phyloP scores from a whole-genome alignment of 1,284 basidiomycete species.

The Cryptococcus amylolentus region DNA sequence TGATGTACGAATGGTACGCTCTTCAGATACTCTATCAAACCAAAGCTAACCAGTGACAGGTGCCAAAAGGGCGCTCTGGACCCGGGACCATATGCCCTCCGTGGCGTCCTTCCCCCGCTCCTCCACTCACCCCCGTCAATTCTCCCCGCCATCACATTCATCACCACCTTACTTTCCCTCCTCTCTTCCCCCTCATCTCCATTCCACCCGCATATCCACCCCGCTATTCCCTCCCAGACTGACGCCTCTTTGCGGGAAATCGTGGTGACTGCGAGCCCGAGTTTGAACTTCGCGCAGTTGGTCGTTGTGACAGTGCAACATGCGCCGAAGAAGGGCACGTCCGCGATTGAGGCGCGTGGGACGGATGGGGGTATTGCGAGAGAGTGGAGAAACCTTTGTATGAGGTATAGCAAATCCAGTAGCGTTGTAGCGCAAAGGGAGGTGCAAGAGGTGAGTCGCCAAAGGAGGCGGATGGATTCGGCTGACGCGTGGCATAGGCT shows the following conservation, averaged over 20 bases:
- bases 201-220: slow-evolving; percentile 51
- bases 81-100: slow-evolving; percentile 69
- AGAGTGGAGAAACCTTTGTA: slow-evolving; percentile 75
- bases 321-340: slow-evolving; percentile 57
- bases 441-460: slow-evolving; percentile 64
- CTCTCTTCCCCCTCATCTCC: slow-evolving; percentile 53
- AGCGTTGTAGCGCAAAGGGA: slow-evolving; percentile 63
- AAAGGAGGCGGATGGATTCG: neutral
- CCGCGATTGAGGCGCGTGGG: slow-evolving; percentile 56
- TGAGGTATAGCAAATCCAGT: slow-evolving; percentile 60
- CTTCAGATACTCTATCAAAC: slow-evolving; percentile 1
- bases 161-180: slow-evolving; percentile 68
- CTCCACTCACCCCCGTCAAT: slow-evolving; percentile 80
- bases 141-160: slow-evolving; percentile 77
- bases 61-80: slow-evolving; percentile 39
- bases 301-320: slow-evolving; percentile 79
- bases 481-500: slow-evolving; percentile 44
- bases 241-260: slow-evolving; percentile 59
- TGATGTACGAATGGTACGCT: slow-evolving; percentile 73
- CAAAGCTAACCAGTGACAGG: slow-evolving; percentile 14
- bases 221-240: slow-evolving; percentile 40
- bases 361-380: slow-evolving; percentile 54
- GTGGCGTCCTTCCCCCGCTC: slow-evolving; percentile 80
- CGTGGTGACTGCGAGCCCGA: slow-evolving; percentile 64
- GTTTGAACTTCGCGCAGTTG: slow-evolving; percentile 82